Evolutionary conservation across 148 eudicot genomes (phyloP).

Genomic region (Vaccinium myrtillus): DNA sequence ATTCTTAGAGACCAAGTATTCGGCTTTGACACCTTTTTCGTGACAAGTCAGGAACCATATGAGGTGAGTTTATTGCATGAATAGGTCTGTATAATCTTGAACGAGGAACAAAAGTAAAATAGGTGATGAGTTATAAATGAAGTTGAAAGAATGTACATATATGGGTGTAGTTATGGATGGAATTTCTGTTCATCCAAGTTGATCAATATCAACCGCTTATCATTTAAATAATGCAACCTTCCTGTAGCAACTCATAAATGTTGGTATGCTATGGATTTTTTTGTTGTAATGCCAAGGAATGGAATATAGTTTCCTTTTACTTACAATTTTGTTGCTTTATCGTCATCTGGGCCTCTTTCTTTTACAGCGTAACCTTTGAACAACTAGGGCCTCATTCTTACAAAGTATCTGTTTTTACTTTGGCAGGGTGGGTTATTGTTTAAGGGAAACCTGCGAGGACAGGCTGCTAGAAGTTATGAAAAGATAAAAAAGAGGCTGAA

Average conservation of each 20-base stretch:
- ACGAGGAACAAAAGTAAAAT: not conserved
- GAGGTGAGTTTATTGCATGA: conserved; percentile 54
- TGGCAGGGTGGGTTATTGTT: conserved; percentile 85
- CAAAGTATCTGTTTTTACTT: conserved; percentile 12
- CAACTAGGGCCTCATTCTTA: not conserved
- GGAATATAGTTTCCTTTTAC: not conserved
- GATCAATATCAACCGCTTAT: not conserved
- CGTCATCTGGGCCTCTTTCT: not conserved
- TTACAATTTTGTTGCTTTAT: not conserved
- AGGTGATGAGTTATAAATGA: not conserved
- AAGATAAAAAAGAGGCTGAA: conserved; percentile 81
- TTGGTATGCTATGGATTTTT: not conserved
- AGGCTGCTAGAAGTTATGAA: conserved; percentile 76
- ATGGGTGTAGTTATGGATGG: not conserved
- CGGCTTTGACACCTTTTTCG: conserved; percentile 94
- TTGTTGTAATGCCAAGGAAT: not conserved
- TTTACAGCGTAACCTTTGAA: not conserved
- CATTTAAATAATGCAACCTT: not conserved
- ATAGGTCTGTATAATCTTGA: not conserved
- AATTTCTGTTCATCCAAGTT: not conserved
- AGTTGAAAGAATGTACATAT: not conserved
- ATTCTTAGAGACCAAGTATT: conserved; percentile 86
- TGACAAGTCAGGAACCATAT: conserved; percentile 94
- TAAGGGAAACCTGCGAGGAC: conserved; percentile 92
- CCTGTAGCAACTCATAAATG: not conserved